Percentiles rank a stretch among this genome's conserved stretches.
Evolutionary conservation across 371 early-diverging fungal genomes (phyloP).

Genomic region (Apophysomyces elegans): DNA sequence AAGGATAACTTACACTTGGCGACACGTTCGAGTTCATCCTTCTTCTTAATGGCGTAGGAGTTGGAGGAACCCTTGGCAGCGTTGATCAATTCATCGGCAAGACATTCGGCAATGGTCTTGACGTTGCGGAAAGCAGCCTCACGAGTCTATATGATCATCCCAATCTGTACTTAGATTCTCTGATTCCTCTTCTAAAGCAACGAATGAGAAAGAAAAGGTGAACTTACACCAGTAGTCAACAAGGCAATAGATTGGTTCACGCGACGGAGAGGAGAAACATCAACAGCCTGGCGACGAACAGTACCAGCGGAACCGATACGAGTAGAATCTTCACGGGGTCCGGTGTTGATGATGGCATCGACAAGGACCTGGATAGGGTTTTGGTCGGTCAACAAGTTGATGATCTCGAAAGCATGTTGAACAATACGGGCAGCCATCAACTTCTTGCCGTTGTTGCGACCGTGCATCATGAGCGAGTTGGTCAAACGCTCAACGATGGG

Average conservation of each 20-base stretch:
- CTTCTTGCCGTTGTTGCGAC: conserved; percentile 99
- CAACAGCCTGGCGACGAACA: conserved; percentile 99
- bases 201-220: conserved; percentile 15
- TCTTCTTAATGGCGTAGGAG: conserved; percentile 99
- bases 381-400: conserved; percentile 94
- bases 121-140: conserved; percentile 38
- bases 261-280: conserved; percentile 97
- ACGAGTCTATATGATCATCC: conserved; percentile 15
- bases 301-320: conserved; percentile 98
- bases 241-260: conserved; percentile 95
- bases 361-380: conserved; percentile 98
- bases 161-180: not conserved
- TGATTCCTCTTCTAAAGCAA: not conserved
- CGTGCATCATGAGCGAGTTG: conserved; percentile 99
- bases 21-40: conserved; percentile 93
- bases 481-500: conserved; percentile 98
- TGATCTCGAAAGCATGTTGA: conserved; percentile 98
- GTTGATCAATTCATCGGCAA: conserved; percentile 99
- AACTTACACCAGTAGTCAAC: conserved; percentile 88
- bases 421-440: conserved; percentile 96
- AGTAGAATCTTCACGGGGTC: conserved; percentile 99
- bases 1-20: conserved; percentile 29
- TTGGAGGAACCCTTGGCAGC: conserved; percentile 95
- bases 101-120: conserved; percentile 99
- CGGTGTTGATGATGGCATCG: conserved; percentile 99